Percentiles rank a stretch among this genome's conserved stretches.
Evolutionary conservation across 2,329 filamentous ascomycete genomes (phyloP).

Genomic region (Fonsecaea pedrosoi): DNA sequence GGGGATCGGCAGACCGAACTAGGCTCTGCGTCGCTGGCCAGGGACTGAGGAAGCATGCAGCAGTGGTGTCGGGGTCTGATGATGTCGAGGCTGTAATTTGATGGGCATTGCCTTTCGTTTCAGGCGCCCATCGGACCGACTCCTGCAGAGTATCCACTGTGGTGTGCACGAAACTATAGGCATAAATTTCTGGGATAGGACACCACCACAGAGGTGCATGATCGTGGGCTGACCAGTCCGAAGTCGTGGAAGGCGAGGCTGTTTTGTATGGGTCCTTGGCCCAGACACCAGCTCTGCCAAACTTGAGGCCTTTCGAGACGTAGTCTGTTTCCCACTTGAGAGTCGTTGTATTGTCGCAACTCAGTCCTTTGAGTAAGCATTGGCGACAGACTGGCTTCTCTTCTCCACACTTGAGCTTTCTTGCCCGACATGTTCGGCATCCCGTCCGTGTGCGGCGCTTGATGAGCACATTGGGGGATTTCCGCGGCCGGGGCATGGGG

Average conservation of each 20-base stretch:
- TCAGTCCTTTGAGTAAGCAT: slow-evolving; percentile 46
- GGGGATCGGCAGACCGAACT: not conserved
- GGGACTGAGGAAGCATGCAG: slow-evolving; percentile 8
- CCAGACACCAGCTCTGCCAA: slow-evolving; percentile 24
- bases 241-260: slow-evolving; percentile 6
- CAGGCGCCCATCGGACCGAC: not conserved
- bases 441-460: slow-evolving; percentile 46
- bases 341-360: slow-evolving; percentile 39
- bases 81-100: not conserved
- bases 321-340: slow-evolving; percentile 29
- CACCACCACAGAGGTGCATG: slow-evolving; percentile 13
- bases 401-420: slow-evolving; percentile 52
- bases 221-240: not conserved
- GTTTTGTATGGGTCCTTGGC: slow-evolving; percentile 22
- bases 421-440: slow-evolving; percentile 50
- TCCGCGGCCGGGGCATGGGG: slow-evolving; percentile 25
- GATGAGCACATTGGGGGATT: slow-evolving; percentile 16
- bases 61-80: slow-evolving; percentile 1
- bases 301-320: slow-evolving; percentile 20
- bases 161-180: slow-evolving; percentile 27
- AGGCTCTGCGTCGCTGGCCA: slow-evolving; percentile 11
- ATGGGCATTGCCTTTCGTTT: not conserved
- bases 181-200: slow-evolving; percentile 10
- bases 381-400: slow-evolving; percentile 48
- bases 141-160: slow-evolving; percentile 18